phyloP scores from a whole-genome alignment of 1,284 basidiomycete species.

The Cryptococcus jaspeensis region DNA sequence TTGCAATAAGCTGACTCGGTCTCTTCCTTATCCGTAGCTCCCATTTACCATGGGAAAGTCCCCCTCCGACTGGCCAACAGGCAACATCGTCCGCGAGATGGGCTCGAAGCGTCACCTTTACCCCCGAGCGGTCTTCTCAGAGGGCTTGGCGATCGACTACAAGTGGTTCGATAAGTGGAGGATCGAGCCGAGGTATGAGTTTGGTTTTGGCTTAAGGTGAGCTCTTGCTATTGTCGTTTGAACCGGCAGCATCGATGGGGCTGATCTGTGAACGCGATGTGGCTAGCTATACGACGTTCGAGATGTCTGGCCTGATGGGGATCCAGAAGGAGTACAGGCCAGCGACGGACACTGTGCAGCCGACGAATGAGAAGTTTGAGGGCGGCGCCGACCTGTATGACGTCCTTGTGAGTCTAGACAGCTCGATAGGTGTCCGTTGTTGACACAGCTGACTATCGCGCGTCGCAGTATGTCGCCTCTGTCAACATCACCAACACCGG shows the following conservation, averaged over 20 bases:
- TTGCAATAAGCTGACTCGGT: neutral
- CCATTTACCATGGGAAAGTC: neutral
- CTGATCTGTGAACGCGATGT: too few species aligned
- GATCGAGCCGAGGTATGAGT: constrained; percentile 49
- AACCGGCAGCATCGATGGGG: too few species aligned
- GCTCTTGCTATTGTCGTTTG: neutral
- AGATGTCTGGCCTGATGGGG: constrained; percentile 38
- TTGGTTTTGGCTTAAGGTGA: constrained; percentile 48
- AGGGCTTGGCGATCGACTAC: constrained; percentile 51
- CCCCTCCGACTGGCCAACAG: constrained; percentile 16
- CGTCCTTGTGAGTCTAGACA: constrained; percentile 26
- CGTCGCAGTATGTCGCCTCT: constrained; percentile 8
- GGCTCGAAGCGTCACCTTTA: neutral
- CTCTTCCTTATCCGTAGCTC: neutral
- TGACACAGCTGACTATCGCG: constrained; percentile 32
- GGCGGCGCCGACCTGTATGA: constrained; percentile 48
- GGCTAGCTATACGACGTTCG: constrained; percentile 48
- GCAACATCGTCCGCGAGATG: neutral
- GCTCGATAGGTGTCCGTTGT: neutral
- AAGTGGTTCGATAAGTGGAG: constrained; percentile 49
- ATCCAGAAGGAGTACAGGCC: constrained; percentile 17
- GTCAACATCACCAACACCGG: constrained; percentile 52
- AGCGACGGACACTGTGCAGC: constrained; percentile 45
- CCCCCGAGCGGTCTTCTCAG: constrained; percentile 19
- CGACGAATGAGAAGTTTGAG: constrained; percentile 50